These are phyloP conservation scores for Chlamydomonas sp. DNA, from an alignment of 139 green algal species.

Conservation along the genomic window DNA sequence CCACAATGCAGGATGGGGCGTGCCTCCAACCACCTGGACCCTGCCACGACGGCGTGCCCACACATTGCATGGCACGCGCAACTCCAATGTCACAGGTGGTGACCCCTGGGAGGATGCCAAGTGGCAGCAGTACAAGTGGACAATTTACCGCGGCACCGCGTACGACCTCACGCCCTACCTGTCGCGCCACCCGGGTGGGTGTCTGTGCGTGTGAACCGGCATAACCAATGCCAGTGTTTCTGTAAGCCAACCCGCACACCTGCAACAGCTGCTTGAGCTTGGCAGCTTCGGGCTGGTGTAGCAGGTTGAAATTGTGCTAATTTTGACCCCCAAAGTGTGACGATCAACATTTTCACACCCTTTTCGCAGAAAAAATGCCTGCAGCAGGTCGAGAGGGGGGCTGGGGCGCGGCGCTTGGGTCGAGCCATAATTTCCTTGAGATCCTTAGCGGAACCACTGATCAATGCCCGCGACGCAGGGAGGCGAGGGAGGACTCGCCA, in stretches of 20 bases:
- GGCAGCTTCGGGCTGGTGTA: too few relatives aligned
- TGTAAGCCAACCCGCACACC: too few relatives aligned
- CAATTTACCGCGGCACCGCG: slow-evolving; percentile 56
- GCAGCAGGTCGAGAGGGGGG: not conserved
- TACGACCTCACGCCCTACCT: slow-evolving; percentile 55
- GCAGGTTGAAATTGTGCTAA: not conserved
- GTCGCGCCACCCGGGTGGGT: slow-evolving; percentile 50
- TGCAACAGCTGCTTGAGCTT: too few relatives aligned
- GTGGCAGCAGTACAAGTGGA: slow-evolving; percentile 58
- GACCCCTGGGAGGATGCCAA: slow-evolving; percentile 60
- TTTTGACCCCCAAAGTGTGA: not conserved
- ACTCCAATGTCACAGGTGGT: slow-evolving; percentile 12
- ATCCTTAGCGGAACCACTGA: too few relatives aligned
- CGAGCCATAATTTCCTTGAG: too few relatives aligned
- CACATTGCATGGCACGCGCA: not conserved
- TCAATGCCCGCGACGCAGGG: too few relatives aligned
- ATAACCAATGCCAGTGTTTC: not conserved
- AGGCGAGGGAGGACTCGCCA: too few relatives aligned
- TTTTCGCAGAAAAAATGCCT: not conserved
- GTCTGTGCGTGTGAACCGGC: not conserved
- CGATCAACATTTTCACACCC: too few relatives aligned
- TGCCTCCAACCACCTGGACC: too few relatives aligned
- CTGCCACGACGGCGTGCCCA: not conserved
- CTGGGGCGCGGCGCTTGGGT: too few relatives aligned
- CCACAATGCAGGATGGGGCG: not conserved